Percentiles rank a stretch among this genome's conserved stretches.
Conservation (phyloP, 805 yeast genomes). For the Wickerhamiella slavikovae region DNA sequence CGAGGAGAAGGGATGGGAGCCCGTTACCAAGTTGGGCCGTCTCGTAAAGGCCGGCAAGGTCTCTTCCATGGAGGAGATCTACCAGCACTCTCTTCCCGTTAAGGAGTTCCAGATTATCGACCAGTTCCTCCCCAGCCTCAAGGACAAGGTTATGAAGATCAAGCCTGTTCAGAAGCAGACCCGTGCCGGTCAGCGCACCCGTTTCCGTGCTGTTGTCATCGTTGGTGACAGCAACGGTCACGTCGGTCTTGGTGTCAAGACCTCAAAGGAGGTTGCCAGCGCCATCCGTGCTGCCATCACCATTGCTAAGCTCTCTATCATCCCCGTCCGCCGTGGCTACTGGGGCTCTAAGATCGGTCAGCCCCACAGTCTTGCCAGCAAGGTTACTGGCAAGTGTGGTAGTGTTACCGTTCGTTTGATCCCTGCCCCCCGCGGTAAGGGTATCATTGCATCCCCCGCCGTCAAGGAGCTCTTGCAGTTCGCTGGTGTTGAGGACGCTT, state of each 20-base stretch:
- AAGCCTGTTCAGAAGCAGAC: conserved; percentile 99
- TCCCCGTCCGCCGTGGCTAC: conserved; percentile 99
- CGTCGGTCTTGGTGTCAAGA: conserved; percentile 99
- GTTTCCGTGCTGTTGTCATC: conserved; percentile 99
- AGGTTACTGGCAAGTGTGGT: conserved; percentile 99
- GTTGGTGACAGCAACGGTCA: conserved; percentile 99
- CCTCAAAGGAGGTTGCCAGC: conserved; percentile 99
- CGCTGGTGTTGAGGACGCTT: conserved; percentile 99
- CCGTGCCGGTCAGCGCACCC: conserved; percentile 99
- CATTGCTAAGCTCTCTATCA: conserved; percentile 95
- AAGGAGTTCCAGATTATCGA: conserved; percentile 99
- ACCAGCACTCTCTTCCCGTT: conserved; percentile 97
- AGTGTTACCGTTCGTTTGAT: conserved; percentile 93
- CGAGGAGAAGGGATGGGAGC: conserved; percentile 98
- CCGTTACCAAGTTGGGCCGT: conserved; percentile 99
- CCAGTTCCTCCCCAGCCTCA: conserved; percentile 81
- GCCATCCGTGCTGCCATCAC: conserved; percentile 99
- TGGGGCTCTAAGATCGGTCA: conserved; percentile 99
- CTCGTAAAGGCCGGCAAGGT: conserved; percentile 97
- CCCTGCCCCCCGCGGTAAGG: conserved; percentile 99
- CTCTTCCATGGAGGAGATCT: conserved; percentile 91
- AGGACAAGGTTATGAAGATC: conserved; percentile 99
- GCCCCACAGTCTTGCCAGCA: conserved; percentile 96
- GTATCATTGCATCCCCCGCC: conserved; percentile 99
- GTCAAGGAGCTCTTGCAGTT: conserved; percentile 97